phyloP scores from a whole-genome alignment of 140 eudicot genomes.

The Anethum foeniculum region DNA sequence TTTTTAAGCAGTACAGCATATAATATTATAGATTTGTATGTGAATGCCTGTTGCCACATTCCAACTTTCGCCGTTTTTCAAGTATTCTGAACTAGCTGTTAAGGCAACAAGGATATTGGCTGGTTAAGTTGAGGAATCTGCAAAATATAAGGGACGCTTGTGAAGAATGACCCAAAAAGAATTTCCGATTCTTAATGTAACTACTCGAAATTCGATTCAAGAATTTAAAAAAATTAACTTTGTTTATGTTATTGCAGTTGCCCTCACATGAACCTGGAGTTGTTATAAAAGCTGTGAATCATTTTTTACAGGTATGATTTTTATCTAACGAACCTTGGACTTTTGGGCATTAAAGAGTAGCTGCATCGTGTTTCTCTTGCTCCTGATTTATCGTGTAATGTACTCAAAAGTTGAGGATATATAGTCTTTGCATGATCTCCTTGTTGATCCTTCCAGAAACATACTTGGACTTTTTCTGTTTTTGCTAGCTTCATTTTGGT shows the following conservation, averaged over 20 bases:
- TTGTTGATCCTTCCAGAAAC: not conserved
- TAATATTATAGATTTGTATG: not conserved
- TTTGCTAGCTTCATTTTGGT: not conserved
- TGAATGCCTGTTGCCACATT: not conserved
- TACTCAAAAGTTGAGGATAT: not conserved
- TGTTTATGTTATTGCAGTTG: constrained; percentile 38
- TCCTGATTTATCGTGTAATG: not conserved
- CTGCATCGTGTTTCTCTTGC: not conserved
- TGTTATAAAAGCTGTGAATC: constrained; percentile 82
- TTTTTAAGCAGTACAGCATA: not conserved
- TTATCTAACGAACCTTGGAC: constrained; percentile 7
- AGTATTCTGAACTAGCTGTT: not conserved
- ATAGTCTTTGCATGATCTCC: not conserved
- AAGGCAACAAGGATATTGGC: not conserved
- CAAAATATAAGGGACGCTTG: not conserved
- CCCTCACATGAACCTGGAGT: constrained; percentile 91
- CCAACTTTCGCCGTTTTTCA: not conserved
- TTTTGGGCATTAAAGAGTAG: not conserved
- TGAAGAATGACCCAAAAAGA: not conserved
- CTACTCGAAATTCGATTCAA: not conserved
- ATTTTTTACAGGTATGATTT: constrained; percentile 69
- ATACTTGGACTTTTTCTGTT: not conserved
- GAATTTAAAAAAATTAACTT: not conserved
- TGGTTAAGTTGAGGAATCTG: not conserved
- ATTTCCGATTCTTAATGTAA: not conserved